These are phyloP conservation scores for Alternaria incomplexa DNA, from an alignment of 2,329 filamentous ascomycete genomes.

Conservation along the genomic window DNA sequence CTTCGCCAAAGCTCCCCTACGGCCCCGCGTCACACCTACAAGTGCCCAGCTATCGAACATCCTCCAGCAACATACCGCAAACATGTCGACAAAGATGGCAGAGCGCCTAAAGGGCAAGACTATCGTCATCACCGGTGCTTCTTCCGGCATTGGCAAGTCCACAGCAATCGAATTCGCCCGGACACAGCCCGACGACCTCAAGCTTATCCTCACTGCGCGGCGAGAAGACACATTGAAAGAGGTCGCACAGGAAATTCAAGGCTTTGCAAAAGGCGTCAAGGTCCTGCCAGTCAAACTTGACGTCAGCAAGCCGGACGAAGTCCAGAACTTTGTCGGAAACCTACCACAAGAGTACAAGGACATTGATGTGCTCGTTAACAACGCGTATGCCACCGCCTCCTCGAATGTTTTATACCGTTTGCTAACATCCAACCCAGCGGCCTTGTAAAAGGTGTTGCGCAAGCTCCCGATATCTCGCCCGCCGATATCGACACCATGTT, in stretches of 20 bases:
- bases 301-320: constrained; percentile 78
- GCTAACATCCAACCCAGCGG: constrained; percentile 56
- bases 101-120: constrained; percentile 94
- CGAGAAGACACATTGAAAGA: constrained; percentile 78
- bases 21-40: constrained; percentile 14
- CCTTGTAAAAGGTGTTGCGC: constrained; percentile 85
- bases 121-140: constrained; percentile 88
- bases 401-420: too few relatives aligned
- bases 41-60: constrained; percentile 10
- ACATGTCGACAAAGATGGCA: constrained; percentile 73
- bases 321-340: constrained; percentile 72
- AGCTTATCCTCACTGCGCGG: constrained; percentile 87
- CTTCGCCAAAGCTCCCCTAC: constrained; percentile 16
- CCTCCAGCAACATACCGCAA: constrained; percentile 42
- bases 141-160: constrained; percentile 84
- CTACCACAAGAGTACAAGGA: constrained; percentile 83
- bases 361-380: constrained; percentile 87
- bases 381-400: constrained; percentile 9
- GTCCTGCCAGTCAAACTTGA: constrained; percentile 85
- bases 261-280: constrained; percentile 75
- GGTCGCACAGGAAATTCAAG: constrained; percentile 75
- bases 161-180: constrained; percentile 92
- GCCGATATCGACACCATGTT: constrained; percentile 90
- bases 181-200: constrained; percentile 78
- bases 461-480: constrained; percentile 80